Conservation (phyloP, 768 basidiomycete genomes). For the Kondoa malvinella region DNA sequence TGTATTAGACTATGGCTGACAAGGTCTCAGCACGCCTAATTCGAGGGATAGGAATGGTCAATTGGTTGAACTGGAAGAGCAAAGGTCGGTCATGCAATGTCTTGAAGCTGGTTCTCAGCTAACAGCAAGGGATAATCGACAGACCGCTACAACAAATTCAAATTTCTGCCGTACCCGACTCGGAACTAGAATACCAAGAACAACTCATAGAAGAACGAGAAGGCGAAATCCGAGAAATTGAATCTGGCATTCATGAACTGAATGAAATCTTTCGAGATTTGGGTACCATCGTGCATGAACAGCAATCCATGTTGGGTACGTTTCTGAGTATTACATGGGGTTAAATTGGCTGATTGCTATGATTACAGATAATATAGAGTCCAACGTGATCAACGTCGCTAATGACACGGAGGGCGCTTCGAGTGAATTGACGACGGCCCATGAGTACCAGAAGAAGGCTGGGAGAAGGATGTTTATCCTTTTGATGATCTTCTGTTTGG, state of each 20-base stretch:
- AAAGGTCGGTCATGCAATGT: conserved; percentile 17
- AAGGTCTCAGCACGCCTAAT: neutral
- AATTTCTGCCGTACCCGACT: conserved; percentile 24
- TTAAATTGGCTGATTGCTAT: neutral
- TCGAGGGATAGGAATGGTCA: neutral
- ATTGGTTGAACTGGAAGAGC: conserved; percentile 28
- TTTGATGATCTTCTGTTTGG: conserved; percentile 68
- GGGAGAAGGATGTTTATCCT: conserved; percentile 78
- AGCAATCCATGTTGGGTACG: conserved; percentile 84
- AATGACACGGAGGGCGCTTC: conserved; percentile 65
- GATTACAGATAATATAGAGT: conserved; percentile 72
- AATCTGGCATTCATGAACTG: conserved; percentile 87
- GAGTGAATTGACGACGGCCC: conserved; percentile 70
- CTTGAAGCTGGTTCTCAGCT: neutral
- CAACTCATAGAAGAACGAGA: conserved; percentile 87
- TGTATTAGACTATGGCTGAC: neutral
- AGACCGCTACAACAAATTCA: conserved; percentile 26
- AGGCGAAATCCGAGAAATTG: conserved; percentile 85
- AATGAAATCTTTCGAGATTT: conserved; percentile 92
- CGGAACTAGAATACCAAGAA: conserved; percentile 85
- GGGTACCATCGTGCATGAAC: conserved; percentile 82
- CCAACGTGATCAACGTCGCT: conserved; percentile 72
- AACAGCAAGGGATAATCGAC: neutral
- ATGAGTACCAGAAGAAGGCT: conserved; percentile 85
- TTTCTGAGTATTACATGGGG: conserved; percentile 13